Conservation (phyloP, 768 basidiomycete genomes). For the Multifurca ochricompacta region DNA sequence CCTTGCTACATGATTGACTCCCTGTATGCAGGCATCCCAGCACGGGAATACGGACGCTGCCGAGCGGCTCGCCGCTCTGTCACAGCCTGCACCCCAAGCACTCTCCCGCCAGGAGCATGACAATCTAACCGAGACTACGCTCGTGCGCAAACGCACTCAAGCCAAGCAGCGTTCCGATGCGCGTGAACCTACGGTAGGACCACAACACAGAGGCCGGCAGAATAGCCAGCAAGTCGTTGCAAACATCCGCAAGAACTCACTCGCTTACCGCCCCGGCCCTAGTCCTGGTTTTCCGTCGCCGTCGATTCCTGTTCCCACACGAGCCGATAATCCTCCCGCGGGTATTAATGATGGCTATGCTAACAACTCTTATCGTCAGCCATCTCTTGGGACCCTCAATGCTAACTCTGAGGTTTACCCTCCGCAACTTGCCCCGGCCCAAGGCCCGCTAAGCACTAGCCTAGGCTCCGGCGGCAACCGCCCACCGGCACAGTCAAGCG, state of each 20-base stretch:
- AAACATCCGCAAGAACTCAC: constrained; percentile 45
- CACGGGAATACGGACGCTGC: constrained; percentile 78
- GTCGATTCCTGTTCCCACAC: background rate
- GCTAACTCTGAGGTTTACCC: constrained; percentile 1
- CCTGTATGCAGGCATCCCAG: constrained; percentile 47
- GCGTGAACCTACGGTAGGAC: constrained; percentile 15
- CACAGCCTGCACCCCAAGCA: constrained; percentile 48
- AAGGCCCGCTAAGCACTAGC: background rate
- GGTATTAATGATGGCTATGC: background rate
- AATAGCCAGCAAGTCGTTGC: constrained; percentile 45
- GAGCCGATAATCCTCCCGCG: constrained; percentile 3
- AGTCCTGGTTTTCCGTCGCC: background rate
- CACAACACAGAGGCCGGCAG: constrained; percentile 17
- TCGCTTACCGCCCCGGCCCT: constrained; percentile 21
- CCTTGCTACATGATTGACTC: background rate
- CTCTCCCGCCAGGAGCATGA: constrained; percentile 80
- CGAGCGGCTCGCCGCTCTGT: constrained; percentile 64
- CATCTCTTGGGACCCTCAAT: constrained; percentile 7
- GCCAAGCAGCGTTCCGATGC: constrained; percentile 52
- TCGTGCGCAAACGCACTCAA: constrained; percentile 75
- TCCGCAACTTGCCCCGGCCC: constrained; percentile 13
- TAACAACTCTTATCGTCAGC: constrained; percentile 2
- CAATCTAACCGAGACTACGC: constrained; percentile 62
- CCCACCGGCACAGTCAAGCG: background rate
- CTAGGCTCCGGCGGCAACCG: background rate